Percentiles rank a stretch among this genome's conserved stretches.
phyloP scores from a whole-genome alignment of 2,329 filamentous ascomycete species.

The Epichloe uncinata region DNA sequence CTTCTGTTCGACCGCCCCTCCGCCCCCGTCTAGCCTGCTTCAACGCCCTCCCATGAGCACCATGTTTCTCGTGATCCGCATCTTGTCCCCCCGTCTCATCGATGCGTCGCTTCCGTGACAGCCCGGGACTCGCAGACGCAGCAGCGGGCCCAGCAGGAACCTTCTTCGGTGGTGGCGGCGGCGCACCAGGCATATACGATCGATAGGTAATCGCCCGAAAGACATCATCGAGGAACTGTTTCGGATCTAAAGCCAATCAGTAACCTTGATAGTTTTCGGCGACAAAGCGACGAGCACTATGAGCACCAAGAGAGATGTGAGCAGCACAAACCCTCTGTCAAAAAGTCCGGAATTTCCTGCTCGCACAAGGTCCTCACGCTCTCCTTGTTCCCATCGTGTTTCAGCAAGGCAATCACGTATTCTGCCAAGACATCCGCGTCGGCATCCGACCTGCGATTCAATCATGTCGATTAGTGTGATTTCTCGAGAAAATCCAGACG shows the following conservation, averaged over 20 bases:
- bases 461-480: too few relatives aligned
- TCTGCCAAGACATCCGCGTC: slow-evolving; percentile 73
- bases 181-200: slow-evolving; percentile 44
- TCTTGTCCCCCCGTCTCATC: slow-evolving; percentile 15
- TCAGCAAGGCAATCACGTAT: slow-evolving; percentile 67
- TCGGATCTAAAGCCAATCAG: slow-evolving; percentile 17
- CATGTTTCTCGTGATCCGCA: background rate
- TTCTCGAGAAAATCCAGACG: background rate
- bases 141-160: background rate
- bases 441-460: slow-evolving; percentile 50
- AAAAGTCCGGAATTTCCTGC: slow-evolving; percentile 57
- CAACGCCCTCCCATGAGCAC: slow-evolving; percentile 24
- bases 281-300: background rate
- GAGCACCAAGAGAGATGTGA: background rate
- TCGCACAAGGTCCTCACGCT: slow-evolving; percentile 55
- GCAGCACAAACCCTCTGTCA: slow-evolving; percentile 45
- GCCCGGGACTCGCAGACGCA: background rate
- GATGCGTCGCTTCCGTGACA: slow-evolving; percentile 23
- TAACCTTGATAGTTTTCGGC: background rate
- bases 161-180: slow-evolving; percentile 14
- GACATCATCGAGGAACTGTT: slow-evolving; percentile 55
- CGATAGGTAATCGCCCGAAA: slow-evolving; percentile 52
- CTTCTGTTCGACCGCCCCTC: slow-evolving; percentile 15
- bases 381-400: slow-evolving; percentile 52
- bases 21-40: slow-evolving; percentile 49